phyloP scores from a whole-genome alignment of 2,329 filamentous ascomycete genomes.

The Pyricularia pennisetigena region DNA sequence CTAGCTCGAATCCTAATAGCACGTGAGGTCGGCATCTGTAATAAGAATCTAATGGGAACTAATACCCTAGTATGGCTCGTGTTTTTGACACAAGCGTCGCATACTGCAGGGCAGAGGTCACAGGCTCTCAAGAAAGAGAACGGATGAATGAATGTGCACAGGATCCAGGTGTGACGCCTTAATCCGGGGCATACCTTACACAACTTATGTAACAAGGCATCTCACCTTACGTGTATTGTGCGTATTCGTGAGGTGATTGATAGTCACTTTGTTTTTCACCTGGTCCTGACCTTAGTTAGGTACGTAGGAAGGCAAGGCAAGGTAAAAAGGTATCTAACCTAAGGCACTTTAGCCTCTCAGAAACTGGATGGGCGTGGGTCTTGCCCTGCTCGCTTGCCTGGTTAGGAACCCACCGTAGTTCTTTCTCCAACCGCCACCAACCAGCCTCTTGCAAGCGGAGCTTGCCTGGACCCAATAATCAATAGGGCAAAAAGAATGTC shows the following conservation, averaged over 20 bases:
- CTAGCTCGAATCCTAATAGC: not conserved
- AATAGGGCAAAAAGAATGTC: not conserved
- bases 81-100: not conserved
- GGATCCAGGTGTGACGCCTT: not conserved
- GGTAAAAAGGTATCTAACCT: too few species aligned
- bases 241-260: not conserved
- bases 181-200: not conserved
- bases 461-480: not conserved
- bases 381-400: not conserved
- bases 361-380: not conserved
- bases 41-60: not conserved
- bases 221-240: too few species aligned
- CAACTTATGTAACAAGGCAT: not conserved
- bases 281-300: too few species aligned
- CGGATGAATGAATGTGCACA: not conserved
- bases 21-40: not conserved
- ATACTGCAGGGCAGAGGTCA: not conserved
- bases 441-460: not conserved
- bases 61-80: not conserved
- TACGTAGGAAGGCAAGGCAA: too few species aligned
- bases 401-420: not conserved
- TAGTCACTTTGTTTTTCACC: not conserved
- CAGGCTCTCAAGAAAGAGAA: not conserved
- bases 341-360: not conserved
- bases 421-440: not conserved